These are phyloP conservation scores for Pelargonium cotyledonis DNA, from an alignment of 441 rosid genomes.

Conservation along the genomic window DNA sequence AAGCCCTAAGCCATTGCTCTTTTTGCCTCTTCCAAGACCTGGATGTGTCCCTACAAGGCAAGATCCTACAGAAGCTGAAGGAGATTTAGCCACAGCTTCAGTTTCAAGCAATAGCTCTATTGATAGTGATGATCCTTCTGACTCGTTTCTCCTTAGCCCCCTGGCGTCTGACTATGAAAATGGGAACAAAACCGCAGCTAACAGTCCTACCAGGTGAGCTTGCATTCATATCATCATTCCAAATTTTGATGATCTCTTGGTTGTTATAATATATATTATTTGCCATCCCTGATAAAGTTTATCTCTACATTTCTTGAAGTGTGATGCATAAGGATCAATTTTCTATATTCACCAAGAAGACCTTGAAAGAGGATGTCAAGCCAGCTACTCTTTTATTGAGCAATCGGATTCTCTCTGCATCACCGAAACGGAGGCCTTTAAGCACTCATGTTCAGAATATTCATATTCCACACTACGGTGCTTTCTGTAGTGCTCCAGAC, in stretches of 20 bases:
- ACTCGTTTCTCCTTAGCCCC: slow-evolving; percentile 54
- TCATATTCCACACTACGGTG: slow-evolving; percentile 58
- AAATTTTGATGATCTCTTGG: slow-evolving; percentile 14
- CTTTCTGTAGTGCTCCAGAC: slow-evolving; percentile 74
- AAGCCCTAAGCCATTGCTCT: slow-evolving; percentile 27
- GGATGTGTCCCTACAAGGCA: slow-evolving; percentile 30
- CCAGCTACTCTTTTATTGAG: slow-evolving; percentile 40
- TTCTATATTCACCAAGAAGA: slow-evolving; percentile 31
- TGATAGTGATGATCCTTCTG: slow-evolving; percentile 50
- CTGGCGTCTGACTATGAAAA: slow-evolving; percentile 58
- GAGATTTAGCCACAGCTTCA: slow-evolving; percentile 53
- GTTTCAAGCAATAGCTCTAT: slow-evolving; percentile 48
- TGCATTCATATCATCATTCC: slow-evolving; percentile 11
- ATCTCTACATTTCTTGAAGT: slow-evolving; percentile 28
- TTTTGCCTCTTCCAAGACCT: slow-evolving; percentile 55
- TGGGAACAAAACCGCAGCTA: slow-evolving; percentile 43
- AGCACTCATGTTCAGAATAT: slow-evolving; percentile 51
- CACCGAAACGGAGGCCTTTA: slow-evolving; percentile 53
- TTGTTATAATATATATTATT: not conserved
- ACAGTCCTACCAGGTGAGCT: slow-evolving; percentile 51
- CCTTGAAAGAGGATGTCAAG: slow-evolving; percentile 49
- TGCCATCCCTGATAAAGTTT: slow-evolving; percentile 11
- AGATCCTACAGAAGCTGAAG: slow-evolving; percentile 37
- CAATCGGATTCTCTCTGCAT: slow-evolving; percentile 42
- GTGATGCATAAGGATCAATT: slow-evolving; percentile 48